Evolutionary conservation across 2,329 filamentous ascomycete genomes (phyloP).

Genomic region (Paramyrothecium sp.): DNA sequence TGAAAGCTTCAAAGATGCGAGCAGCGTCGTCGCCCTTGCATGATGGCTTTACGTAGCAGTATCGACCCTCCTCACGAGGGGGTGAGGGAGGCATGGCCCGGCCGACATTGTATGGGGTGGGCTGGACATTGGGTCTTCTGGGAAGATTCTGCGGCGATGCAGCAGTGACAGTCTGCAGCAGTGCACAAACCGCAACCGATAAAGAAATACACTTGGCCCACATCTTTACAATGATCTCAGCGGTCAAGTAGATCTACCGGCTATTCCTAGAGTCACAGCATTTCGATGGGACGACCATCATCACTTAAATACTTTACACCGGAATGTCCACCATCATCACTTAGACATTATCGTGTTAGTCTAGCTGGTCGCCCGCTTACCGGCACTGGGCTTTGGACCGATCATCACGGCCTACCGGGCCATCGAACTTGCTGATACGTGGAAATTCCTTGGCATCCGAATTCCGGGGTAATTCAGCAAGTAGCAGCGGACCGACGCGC

Average conservation of each 20-base stretch:
- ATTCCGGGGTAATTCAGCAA: no score
- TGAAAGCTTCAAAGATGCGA: conserved; percentile 17
- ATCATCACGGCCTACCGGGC: no score
- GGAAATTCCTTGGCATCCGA: no score
- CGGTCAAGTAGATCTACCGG: neutral
- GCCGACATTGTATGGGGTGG: conserved; percentile 15
- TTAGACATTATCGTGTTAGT: no score
- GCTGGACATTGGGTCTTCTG: conserved; percentile 13
- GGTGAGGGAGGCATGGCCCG: conserved; percentile 14
- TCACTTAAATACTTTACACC: neutral
- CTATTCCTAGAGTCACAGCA: neutral
- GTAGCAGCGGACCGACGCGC: no score
- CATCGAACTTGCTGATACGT: no score
- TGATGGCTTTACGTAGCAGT: conserved; percentile 17
- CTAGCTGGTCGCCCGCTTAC: no score
- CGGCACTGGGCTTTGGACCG: no score
- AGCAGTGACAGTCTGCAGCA: conserved; percentile 6
- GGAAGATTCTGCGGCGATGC: conserved; percentile 9
- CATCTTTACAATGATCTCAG: neutral
- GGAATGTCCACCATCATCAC: no score
- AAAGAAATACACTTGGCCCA: neutral
- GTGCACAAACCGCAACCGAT: neutral
- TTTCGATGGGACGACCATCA: neutral
- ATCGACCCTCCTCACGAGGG: conserved; percentile 6
- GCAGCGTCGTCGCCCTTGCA: conserved; percentile 14